phyloP scores from a whole-genome alignment of 75 land plant genomes.

The Gnetum montanum region DNA sequence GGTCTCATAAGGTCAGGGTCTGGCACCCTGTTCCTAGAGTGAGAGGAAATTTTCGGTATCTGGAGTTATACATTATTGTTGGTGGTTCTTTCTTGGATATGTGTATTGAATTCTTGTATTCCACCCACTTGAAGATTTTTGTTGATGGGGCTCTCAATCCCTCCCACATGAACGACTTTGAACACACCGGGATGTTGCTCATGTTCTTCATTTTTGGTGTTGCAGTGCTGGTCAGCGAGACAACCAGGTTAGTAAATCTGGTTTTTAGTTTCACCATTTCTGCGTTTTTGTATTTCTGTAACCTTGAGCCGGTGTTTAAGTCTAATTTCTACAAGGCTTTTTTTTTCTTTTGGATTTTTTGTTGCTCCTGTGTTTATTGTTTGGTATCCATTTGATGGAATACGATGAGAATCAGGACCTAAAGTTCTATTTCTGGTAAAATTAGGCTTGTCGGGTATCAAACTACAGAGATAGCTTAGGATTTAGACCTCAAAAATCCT shows the following conservation, averaged over 20 bases:
- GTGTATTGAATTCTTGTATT: constrained; percentile 90
- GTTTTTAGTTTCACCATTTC: background rate
- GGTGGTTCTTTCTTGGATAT: constrained; percentile 73
- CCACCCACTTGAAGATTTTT: constrained; percentile 68
- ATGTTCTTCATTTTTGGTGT: constrained; percentile 91
- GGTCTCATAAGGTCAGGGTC: constrained; percentile 45
- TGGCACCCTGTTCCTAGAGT: constrained; percentile 81
- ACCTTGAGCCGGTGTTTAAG: background rate
- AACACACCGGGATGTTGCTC: constrained; percentile 94
- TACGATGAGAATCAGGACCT: no score
- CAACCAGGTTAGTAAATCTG: constrained; percentile 63
- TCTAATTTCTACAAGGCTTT: background rate
- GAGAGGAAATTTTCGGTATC: constrained; percentile 35
- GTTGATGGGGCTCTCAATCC: constrained; percentile 83
- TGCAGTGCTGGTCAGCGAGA: constrained; percentile 46
- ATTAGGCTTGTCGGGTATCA: no score
- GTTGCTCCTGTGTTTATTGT: background rate
- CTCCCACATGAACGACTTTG: constrained; percentile 83
- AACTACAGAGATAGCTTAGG: no score
- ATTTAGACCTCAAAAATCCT: no score
- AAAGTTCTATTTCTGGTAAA: no score
- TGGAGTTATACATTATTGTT: constrained; percentile 76
- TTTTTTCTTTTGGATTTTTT: background rate
- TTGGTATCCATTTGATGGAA: no score
- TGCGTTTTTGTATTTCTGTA: background rate